phyloP scores from a whole-genome alignment of 179 eudicot genomes.

The Camellia oleifera region DNA sequence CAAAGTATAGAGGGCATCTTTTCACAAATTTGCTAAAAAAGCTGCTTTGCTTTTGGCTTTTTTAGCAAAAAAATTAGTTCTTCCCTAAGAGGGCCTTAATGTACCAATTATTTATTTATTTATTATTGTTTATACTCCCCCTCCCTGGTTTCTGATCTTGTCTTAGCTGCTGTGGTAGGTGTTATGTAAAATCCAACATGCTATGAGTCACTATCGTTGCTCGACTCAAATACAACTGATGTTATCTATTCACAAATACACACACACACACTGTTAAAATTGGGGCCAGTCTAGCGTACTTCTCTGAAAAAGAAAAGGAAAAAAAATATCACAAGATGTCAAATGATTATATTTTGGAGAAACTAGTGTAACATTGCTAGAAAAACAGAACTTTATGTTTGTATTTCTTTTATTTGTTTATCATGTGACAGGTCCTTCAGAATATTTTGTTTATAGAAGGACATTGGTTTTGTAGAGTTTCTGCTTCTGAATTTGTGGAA shows the following conservation, averaged over 20 bases:
- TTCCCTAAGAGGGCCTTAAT: not conserved
- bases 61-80: no score
- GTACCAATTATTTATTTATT: not conserved
- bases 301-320: no score
- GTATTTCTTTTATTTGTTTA: not conserved
- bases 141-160: not conserved
- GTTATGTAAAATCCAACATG: not conserved
- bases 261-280: no score
- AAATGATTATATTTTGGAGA: not conserved
- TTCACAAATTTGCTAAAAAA: no score
- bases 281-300: no score
- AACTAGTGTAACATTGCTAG: not conserved
- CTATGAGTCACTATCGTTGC: no score
- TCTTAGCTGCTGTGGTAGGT: not conserved
- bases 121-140: no score
- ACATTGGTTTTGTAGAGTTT: not conserved
- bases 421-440: not conserved
- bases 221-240: no score
- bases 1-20: no score
- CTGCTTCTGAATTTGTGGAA: not conserved
- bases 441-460: not conserved
- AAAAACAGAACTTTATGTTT: not conserved
- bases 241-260: no score
- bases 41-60: no score
- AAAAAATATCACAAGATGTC: not conserved